Evolutionary conservation across 2,329 filamentous ascomycete species (phyloP).

Genomic region (Amauroascus verrucosus): DNA sequence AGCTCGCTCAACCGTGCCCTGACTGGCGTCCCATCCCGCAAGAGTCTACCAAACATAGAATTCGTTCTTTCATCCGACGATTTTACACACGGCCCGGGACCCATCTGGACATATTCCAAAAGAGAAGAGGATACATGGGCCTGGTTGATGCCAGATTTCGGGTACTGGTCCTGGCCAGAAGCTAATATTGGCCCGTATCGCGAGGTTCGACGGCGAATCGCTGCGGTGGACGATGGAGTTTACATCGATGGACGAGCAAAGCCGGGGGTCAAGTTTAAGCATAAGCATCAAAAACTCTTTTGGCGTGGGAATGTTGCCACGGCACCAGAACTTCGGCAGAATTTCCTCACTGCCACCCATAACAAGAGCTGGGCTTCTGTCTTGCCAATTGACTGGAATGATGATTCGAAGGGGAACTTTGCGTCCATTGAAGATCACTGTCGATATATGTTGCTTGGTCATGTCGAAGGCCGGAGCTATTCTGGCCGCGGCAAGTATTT

Average conservation of each 20-base stretch:
- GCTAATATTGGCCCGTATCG: constrained; percentile 37
- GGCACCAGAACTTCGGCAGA: constrained; percentile 30
- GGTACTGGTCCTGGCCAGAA: constrained; percentile 45
- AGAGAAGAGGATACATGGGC: constrained; percentile 30
- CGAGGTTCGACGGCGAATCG: constrained; percentile 33
- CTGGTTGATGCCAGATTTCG: constrained; percentile 47
- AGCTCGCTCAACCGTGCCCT: constrained; percentile 42
- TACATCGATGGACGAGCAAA: constrained; percentile 18
- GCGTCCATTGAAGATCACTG: constrained; percentile 46
- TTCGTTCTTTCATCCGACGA: constrained; percentile 43
- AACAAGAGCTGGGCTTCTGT: constrained; percentile 41
- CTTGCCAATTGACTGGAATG: constrained; percentile 33
- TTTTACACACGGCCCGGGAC: constrained; percentile 25
- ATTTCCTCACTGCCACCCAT: constrained; percentile 30
- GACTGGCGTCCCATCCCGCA: constrained; percentile 29
- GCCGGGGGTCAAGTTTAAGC: constrained; percentile 21
- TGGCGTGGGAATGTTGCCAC: constrained; percentile 40
- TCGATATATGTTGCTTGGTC: constrained; percentile 44
- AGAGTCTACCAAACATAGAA: constrained; percentile 40
- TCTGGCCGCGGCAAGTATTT: constrained; percentile 46
- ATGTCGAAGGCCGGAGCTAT: constrained; percentile 46
- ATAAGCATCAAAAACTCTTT: constrained; percentile 39
- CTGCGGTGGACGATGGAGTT: constrained; percentile 28
- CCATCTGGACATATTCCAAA: constrained; percentile 39
- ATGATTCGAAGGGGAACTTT: constrained; percentile 34